These are phyloP conservation scores for Chaetothyriales sp. DNA, from an alignment of 2,329 filamentous ascomycete genomes.

Conservation along the genomic window DNA sequence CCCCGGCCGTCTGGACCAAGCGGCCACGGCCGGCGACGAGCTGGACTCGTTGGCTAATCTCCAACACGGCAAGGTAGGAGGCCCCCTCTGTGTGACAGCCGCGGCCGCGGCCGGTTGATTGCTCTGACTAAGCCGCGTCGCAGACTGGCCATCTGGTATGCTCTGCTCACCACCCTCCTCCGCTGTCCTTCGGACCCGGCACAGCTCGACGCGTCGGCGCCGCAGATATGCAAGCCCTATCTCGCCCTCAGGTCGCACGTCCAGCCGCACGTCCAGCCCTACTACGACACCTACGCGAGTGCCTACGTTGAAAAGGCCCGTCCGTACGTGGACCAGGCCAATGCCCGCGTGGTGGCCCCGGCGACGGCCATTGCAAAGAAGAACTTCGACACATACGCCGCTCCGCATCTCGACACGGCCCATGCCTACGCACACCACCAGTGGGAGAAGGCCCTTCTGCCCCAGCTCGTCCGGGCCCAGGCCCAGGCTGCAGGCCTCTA, in stretches of 20 bases:
- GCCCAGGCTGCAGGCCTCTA: slow-evolving; percentile 52
- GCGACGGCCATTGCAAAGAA: slow-evolving; percentile 48
- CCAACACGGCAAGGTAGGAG: slow-evolving; percentile 42
- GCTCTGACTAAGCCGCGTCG: slow-evolving; percentile 1
- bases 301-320: slow-evolving; percentile 65
- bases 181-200: slow-evolving; percentile 62
- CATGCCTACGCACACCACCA: slow-evolving; percentile 53
- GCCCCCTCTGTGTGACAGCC: neutral
- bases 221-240: slow-evolving; percentile 72
- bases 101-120: neutral
- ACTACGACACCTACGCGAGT: slow-evolving; percentile 71
- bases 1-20: neutral
- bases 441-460: slow-evolving; percentile 68
- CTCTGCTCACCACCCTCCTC: slow-evolving; percentile 66
- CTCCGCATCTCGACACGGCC: slow-evolving; percentile 56
- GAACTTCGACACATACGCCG: slow-evolving; percentile 55
- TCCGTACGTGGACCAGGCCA: slow-evolving; percentile 53
- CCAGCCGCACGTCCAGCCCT: slow-evolving; percentile 65
- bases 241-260: slow-evolving; percentile 51
- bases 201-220: slow-evolving; percentile 54
- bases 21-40: slow-evolving; percentile 5
- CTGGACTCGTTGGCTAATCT: slow-evolving; percentile 25
- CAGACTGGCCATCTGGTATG: slow-evolving; percentile 75
- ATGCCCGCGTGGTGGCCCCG: slow-evolving; percentile 53
- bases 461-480: slow-evolving; percentile 56